Evolutionary conservation across 305 asterid genomes (phyloP), one percentile per base, ranked within the genome.

Genomic region (Fraxinus albicans): DNA sequence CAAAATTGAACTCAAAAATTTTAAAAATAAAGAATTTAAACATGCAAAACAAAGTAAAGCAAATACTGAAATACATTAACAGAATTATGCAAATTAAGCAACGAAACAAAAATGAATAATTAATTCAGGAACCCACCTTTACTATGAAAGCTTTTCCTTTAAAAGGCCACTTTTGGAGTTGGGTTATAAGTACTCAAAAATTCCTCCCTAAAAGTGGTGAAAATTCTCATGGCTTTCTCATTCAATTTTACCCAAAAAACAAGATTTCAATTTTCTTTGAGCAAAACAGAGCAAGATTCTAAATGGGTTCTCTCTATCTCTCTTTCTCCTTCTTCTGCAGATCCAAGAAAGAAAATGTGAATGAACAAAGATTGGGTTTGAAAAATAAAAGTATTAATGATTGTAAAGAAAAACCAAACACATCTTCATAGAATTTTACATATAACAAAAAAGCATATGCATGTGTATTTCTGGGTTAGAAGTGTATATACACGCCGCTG

Each of bases 311-410:
- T 44, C 40, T 10, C 19, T 38, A 1, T n/a, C 73, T 73, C 47
- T 42, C 38, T 15, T 13, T 19, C 73, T 77, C 50, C 27, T 9
- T 42, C 23, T 84, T 78, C 76, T 81, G 84, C 89, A 89, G 92
- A 89, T 89, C 92, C 92, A 81, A 87, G 89, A 87, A 87, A 89
- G 86, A 86, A 83, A 87, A 84, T 86, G 90, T 86, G 88, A 85
- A 78, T 81, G 82, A 81, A 85, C 58, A 87, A 67, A 67, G 72
- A 79, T 75, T 84, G 78, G 78, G 65, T 85, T 74, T 82, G 38
- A 42, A 44, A 33, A 77, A 42, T 73, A 9, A 19, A 63, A 77
- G 84, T 35, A 38, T 17, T 60, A 38, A 77, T 79, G 82, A 89
- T 85, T 34, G 87, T 81, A 83, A 80, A 86, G 78, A 76, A 77